Base-by-base conservation (phyloP, 192 early-diverging fungal genomes). In the Geranomyces michiganensis region DNA sequence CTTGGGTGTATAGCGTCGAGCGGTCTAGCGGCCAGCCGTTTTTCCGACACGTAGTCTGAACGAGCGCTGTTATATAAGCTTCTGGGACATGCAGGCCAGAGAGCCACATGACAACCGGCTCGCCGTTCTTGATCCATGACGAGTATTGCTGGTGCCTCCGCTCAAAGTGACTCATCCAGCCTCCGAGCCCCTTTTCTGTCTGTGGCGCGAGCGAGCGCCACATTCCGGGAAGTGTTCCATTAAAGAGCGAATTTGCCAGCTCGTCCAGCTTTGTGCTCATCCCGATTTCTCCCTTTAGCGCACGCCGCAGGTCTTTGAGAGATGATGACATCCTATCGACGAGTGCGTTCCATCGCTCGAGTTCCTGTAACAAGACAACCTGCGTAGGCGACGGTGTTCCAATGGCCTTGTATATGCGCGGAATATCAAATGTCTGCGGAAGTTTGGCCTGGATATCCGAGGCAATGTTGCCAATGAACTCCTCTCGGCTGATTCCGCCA, bases 271-370 rank as follows among this genome's bases (percentile, higher is more conserved):
- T 86, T 26, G 81, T 78, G 31, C 76, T 79, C 86, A 88, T 88
- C 46, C 86, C 86, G 63, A 88, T 88, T 68, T 88, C 86, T 49
- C 86, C 86, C 68, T 88, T 88, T 48, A 88, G 59, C 22, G 86
- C 86, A 24, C 80, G 56, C 53, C 79, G 51, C 48, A 88, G 67
- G 65, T 88, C 86, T 55, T 76, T 76, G 14, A 88, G 72, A 2
- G 83, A 84, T 24, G 64, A 61, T 15, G 76, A 15, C 86, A 88
- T 88, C 6, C 76, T 43, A 12, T 86, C 86, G 13, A 88, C 86
- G 10, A 88, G 70, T n/a, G 72, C 80, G 66, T 88, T 88, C 86
- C 86, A 88, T 47, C 86, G 65, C 67, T 88, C 86, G 41, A 88
- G 71, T 66, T 88, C 86, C 62, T 88, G 86, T 22, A 88, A 59